Conservation (phyloP, 305 asterid genomes). For the Fraxinus latifolia region DNA sequence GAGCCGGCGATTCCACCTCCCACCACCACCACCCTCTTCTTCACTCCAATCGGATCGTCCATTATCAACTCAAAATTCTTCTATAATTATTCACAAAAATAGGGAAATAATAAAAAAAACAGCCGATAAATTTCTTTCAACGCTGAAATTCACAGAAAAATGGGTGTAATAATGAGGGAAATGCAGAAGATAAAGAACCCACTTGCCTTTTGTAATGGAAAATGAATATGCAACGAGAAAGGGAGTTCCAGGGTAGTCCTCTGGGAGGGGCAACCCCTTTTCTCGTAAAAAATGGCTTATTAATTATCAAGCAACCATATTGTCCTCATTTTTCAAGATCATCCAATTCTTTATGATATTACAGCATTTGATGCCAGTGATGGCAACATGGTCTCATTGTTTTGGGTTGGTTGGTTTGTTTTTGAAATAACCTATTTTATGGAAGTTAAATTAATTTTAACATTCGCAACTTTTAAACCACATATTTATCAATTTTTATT, state of each 20-base stretch:
- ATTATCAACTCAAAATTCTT: constrained; percentile 21
- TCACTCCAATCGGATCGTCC: constrained; percentile 37
- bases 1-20: constrained; percentile 92
- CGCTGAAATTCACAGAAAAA: no score
- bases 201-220: constrained; percentile 4
- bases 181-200: background rate
- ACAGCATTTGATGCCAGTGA: no score
- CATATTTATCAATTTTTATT: no score
- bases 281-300: background rate
- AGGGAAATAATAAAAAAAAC: background rate
- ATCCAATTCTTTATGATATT: background rate
- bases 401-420: no score
- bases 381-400: no score
- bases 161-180: background rate
- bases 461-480: no score
- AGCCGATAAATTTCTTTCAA: background rate
- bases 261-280: background rate
- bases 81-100: background rate
- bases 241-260: background rate
- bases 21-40: constrained; percentile 64
- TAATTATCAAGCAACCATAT: background rate
- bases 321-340: background rate
- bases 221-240: background rate
- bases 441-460: no score
- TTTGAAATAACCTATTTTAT: no score